Conservation (phyloP, 441 rosid genomes). For the Adansonia grandidieri region DNA sequence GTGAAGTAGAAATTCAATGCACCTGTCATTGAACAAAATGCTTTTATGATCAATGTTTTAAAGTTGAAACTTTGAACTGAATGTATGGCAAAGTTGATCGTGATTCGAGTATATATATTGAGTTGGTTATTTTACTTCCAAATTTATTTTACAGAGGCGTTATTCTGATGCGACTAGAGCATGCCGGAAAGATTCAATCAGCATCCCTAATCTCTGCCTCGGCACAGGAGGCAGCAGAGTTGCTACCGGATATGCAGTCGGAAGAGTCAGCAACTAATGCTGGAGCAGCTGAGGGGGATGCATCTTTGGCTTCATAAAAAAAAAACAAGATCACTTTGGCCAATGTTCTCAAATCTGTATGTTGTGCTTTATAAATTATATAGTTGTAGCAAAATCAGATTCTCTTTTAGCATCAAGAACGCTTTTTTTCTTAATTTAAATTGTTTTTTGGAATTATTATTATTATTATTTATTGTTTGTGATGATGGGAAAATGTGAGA, state of each 20-base stretch:
- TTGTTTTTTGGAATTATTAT: no score
- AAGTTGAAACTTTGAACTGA: background rate
- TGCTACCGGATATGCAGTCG: slow-evolving; percentile 17
- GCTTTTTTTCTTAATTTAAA: no score
- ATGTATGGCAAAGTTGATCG: background rate
- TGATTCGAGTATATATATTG: background rate
- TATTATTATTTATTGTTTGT: no score
- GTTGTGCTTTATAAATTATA: no score
- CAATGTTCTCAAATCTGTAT: background rate
- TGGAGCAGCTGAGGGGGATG: background rate
- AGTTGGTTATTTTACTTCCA: background rate
- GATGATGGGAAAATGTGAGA: no score
- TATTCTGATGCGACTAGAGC: slow-evolving; percentile 87
- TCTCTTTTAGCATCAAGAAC: no score
- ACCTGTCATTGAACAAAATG: background rate
- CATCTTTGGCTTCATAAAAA: slow-evolving; percentile 1
- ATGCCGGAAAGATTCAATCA: slow-evolving; percentile 89
- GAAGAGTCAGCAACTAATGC: slow-evolving; percentile 9
- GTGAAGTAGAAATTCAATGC: background rate
- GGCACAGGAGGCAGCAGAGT: slow-evolving; percentile 52
- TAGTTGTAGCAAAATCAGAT: background rate
- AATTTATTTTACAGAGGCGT: slow-evolving; percentile 64
- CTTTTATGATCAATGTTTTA: background rate
- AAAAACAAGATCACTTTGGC: background rate
- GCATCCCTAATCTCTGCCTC: slow-evolving; percentile 80